These are phyloP conservation scores for Gnomoniopsis sp. DNA, from an alignment of 2,329 filamentous ascomycete species.

Conservation along the genomic window DNA sequence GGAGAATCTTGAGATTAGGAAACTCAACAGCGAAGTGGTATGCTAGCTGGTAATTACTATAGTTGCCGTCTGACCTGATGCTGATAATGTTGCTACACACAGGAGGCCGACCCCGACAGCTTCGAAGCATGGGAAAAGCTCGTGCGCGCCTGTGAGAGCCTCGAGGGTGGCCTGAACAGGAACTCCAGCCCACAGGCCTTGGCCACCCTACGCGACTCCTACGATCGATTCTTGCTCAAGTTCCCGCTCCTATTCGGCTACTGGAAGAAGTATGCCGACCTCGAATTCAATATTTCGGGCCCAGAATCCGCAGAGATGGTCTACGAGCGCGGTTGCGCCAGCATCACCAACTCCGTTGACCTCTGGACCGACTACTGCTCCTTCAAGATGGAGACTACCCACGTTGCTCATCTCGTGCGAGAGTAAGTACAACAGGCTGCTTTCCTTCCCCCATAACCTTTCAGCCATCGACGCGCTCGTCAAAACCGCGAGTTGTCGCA, in stretches of 20 bases:
- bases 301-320: slow-evolving; percentile 98
- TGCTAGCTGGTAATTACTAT: slow-evolving; percentile 30
- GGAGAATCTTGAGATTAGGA: slow-evolving; percentile 78
- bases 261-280: slow-evolving; percentile 99
- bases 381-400: slow-evolving; percentile 97
- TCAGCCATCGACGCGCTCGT: slow-evolving; percentile 22
- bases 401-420: slow-evolving; percentile 92
- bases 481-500: slow-evolving; percentile 31
- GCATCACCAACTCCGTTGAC: slow-evolving; percentile 90
- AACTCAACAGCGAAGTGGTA: slow-evolving; percentile 75
- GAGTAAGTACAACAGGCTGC: slow-evolving; percentile 84
- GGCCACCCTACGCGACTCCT: slow-evolving; percentile 78
- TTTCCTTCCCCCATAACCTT: slow-evolving; percentile 62
- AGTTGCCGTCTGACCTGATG: not conserved
- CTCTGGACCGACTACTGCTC: slow-evolving; percentile 96
- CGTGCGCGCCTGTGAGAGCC: slow-evolving; percentile 73
- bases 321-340: slow-evolving; percentile 91
- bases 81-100: slow-evolving; percentile 15
- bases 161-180: slow-evolving; percentile 91
- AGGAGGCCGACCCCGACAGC: slow-evolving; percentile 75
- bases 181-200: slow-evolving; percentile 96
- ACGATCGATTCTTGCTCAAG: slow-evolving; percentile 89
- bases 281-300: slow-evolving; percentile 94
- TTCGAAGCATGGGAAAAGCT: slow-evolving; percentile 96
- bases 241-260: slow-evolving; percentile 96